Conservation (phyloP, 169 alveolate species). For the Plasmodium knowlesi region DNA sequence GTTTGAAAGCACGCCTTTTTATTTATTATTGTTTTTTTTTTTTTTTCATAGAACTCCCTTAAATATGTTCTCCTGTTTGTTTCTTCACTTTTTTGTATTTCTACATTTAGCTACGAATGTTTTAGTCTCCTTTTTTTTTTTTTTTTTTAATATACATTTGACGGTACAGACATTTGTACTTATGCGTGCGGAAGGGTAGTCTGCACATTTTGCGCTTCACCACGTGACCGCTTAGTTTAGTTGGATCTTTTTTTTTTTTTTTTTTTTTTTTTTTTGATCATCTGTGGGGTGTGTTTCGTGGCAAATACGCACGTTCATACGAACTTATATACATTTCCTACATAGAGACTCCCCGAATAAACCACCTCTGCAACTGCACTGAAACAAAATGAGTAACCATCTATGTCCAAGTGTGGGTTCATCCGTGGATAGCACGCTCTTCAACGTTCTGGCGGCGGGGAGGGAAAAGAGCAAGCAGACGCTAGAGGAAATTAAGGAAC, state of each 20-base stretch:
- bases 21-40: too few relatives aligned
- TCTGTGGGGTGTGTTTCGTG: background rate
- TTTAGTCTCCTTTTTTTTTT: background rate
- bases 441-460: conserved; percentile 24
- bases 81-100: background rate
- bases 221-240: background rate
- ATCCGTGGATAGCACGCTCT: conserved; percentile 23
- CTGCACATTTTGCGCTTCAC: background rate
- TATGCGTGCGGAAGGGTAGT: background rate
- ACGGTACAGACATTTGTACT: background rate
- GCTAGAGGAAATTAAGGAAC: conserved; percentile 4
- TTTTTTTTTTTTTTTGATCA: background rate
- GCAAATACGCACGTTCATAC: background rate
- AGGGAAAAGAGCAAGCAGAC: conserved; percentile 48
- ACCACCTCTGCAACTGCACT: background rate
- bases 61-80: background rate
- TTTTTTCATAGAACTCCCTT: background rate
- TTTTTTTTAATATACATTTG: background rate
- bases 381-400: background rate
- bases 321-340: background rate
- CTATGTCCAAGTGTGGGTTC: conserved; percentile 16
- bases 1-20: background rate
- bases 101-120: background rate
- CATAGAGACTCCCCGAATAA: background rate
- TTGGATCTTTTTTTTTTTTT: background rate